A percentile compares a stretch with the other conserved stretches of the same genome.
These are phyloP conservation scores for Multifurca ochricompacta DNA, from an alignment of 768 basidiomycete genomes.

Conservation along the genomic window DNA sequence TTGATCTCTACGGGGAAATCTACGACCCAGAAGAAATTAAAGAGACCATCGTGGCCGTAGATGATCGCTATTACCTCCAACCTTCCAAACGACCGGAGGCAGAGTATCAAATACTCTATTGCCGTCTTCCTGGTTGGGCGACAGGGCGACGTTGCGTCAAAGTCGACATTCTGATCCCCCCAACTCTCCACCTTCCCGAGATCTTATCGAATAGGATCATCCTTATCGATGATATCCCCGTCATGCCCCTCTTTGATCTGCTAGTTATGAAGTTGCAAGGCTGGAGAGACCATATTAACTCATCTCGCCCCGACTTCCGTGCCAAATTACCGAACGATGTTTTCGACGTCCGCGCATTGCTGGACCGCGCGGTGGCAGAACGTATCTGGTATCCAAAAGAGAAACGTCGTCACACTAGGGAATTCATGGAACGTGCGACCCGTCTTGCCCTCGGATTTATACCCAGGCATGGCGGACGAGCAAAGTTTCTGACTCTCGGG, in stretches of 20 bases:
- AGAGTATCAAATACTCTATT: not conserved
- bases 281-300: slow-evolving; percentile 1
- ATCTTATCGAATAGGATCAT: not conserved
- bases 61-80: slow-evolving; percentile 5
- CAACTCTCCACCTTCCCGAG: not conserved
- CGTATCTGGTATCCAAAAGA: not conserved
- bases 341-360: not conserved
- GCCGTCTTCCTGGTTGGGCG: slow-evolving; percentile 3
- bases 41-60: not conserved
- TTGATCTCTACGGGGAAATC: not conserved
- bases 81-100: not conserved
- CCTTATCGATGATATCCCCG: not conserved
- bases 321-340: not conserved
- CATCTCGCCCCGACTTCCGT: not conserved
- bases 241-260: slow-evolving; percentile 8
- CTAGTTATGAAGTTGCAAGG: slow-evolving; percentile 14
- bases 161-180: slow-evolving; percentile 11
- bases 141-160: not conserved
- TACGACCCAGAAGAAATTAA: not conserved
- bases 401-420: not conserved
- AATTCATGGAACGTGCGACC: not conserved
- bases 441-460: too few relatives aligned
- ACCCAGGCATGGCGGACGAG: too few relatives aligned
- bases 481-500: too few relatives aligned
- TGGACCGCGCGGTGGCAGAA: not conserved